phyloP scores from a whole-genome alignment of 148 eudicot genomes.

The Amaranthus cruentus region DNA sequence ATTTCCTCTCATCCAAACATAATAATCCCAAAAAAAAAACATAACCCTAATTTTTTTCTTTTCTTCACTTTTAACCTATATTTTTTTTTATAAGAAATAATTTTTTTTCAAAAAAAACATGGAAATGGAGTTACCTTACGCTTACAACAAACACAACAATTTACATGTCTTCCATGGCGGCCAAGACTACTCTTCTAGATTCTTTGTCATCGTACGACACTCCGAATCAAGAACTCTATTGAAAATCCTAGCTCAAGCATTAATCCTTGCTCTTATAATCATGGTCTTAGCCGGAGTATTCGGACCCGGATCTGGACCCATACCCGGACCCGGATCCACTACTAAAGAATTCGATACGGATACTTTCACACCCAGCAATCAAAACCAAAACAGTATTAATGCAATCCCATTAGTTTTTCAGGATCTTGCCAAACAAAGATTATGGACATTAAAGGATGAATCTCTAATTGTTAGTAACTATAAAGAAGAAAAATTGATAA shows the following conservation, averaged over 20 bases:
- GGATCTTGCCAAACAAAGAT: conserved; percentile 47
- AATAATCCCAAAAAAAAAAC: no score
- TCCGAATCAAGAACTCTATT: conserved; percentile 20
- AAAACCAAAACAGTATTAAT: not conserved
- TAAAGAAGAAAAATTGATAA: conserved; percentile 8
- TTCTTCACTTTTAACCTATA: not conserved
- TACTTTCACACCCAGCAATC: no score
- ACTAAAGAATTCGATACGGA: not conserved
- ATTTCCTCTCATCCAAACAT: not conserved
- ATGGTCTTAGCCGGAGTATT: conserved; percentile 27
- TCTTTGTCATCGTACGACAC: conserved; percentile 17
- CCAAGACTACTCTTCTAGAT: conserved; percentile 8
- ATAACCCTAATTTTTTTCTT: not conserved
- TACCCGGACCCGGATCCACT: conserved; percentile 1
- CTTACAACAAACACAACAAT: conserved; percentile 15
- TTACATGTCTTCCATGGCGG: conserved; percentile 19
- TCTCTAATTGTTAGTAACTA: conserved; percentile 25
- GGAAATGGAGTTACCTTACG: conserved; percentile 31
- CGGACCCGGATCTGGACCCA: not conserved
- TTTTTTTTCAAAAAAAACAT: not conserved
- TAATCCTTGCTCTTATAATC: conserved; percentile 35
- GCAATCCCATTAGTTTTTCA: conserved; percentile 28
- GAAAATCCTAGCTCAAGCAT: conserved; percentile 34
- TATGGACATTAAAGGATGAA: conserved; percentile 29
- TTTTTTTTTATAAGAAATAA: not conserved